Base-by-base conservation (phyloP, 331 rosid genomes). In the Quercus lobata region DNA sequence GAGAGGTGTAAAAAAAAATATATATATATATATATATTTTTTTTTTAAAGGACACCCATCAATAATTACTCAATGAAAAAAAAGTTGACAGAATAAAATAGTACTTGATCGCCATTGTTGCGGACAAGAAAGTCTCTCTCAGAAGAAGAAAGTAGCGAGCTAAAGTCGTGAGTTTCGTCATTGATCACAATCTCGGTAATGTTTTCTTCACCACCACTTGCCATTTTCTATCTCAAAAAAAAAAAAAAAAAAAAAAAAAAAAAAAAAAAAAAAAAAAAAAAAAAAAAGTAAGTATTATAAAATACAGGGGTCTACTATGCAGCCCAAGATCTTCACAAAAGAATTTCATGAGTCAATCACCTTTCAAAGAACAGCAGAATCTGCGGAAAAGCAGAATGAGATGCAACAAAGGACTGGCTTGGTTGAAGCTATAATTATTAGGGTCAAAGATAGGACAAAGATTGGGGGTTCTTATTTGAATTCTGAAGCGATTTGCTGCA, bases 321-420 rank as follows among this genome's bases (percentile, higher is more conserved):
- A 29, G 30, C 30, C 30, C 29, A 27, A 29, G 30, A 29, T 29
- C 30, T 29, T 29, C 30, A 29, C 30, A 29, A 29, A 29, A 29
- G 30, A 29, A 29, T 29, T 29, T 29, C 30, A 29, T 29, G 30
- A 93, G 71, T 90, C 94, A 12, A 83, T 93, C 76, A 89, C 81
- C 16, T 90, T 93, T 76, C 85, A 83, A 58, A 87, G 97, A 83
- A 82, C 92, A 22, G 85, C 87, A 79, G 89, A 91, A 75, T 90
- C 92, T 75, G 86, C 88, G 34, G 82, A 83, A 41, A 78, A 68
- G 85, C 87, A 87, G 75, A 88, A 89, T 77, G 86, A 79, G 29
- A 93, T 88, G 98, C 98, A 91, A 78, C 90, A 90, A 80, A 88
- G 87, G 60, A 89, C 92, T 65, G 92, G 94, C 61, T 84, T 91